Conservation (phyloP, 345 rosid genomes). For the Corymbia maculata region DNA sequence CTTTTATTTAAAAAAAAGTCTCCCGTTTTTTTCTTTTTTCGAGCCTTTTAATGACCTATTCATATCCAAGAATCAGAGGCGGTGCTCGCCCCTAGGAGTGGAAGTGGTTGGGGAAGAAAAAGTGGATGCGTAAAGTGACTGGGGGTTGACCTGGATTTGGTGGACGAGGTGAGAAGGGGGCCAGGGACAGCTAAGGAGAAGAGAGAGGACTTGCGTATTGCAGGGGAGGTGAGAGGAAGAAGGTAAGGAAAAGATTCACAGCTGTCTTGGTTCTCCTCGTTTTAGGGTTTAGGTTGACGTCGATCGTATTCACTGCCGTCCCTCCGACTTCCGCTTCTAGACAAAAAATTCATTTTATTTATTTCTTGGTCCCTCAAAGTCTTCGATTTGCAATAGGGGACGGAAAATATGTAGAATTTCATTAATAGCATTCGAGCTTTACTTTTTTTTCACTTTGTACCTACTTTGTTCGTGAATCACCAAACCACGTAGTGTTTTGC, state of each 20-base stretch:
- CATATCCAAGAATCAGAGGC: background rate
- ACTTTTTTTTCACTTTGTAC: background rate
- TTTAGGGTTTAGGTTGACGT: background rate
- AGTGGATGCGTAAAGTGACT: background rate
- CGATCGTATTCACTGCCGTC: background rate
- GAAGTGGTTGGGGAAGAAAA: background rate
- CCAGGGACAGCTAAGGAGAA: background rate
- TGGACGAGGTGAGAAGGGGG: background rate
- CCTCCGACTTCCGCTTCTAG: background rate
- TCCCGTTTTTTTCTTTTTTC: no score
- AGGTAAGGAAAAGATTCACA: background rate
- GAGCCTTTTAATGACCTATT: no score
- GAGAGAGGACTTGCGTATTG: background rate
- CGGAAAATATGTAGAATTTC: background rate
- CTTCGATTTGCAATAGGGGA: background rate
- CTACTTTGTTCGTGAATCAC: background rate
- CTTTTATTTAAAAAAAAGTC: no score
- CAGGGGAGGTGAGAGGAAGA: background rate
- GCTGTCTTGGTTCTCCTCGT: background rate
- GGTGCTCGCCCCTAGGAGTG: background rate
- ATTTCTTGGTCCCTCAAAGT: background rate
- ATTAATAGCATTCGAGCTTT: background rate
- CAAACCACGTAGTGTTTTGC: background rate
- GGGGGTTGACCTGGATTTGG: background rate
- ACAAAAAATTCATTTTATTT: background rate